Evolutionary conservation across 164 flowering plant species (phyloP).

Genomic region (Umbilicus rupestris): DNA sequence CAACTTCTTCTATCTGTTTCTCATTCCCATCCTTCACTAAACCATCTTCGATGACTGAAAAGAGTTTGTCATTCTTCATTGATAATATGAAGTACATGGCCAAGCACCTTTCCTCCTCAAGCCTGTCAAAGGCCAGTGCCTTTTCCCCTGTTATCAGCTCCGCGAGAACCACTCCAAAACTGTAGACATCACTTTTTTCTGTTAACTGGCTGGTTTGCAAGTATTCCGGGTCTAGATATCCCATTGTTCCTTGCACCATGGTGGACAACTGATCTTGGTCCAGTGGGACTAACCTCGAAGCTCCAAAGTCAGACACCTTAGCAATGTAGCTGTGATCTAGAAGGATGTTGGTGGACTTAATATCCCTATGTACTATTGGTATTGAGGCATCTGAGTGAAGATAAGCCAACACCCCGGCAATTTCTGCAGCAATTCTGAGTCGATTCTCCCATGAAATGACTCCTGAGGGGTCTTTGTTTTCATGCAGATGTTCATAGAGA

Average conservation of each 20-base stretch:
- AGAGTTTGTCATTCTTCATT: slow-evolving; percentile 11
- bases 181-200: slow-evolving; percentile 36
- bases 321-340: slow-evolving; percentile 29
- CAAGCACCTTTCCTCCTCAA: slow-evolving; percentile 16
- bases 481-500: slow-evolving; percentile 28
- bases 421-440: slow-evolving; percentile 33
- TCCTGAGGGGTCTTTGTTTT: neutral
- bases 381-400: slow-evolving; percentile 34
- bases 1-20: slow-evolving; percentile 12
- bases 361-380: slow-evolving; percentile 38
- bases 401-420: slow-evolving; percentile 37
- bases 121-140: slow-evolving; percentile 15
- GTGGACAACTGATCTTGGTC: slow-evolving; percentile 28
- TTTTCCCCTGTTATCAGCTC: slow-evolving; percentile 29
- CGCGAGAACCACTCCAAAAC: slow-evolving; percentile 33
- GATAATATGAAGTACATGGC: slow-evolving; percentile 21
- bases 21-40: slow-evolving; percentile 6
- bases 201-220: slow-evolving; percentile 26
- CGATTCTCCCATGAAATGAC: slow-evolving; percentile 25
- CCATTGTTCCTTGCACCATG: slow-evolving; percentile 34
- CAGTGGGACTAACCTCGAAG: slow-evolving; percentile 27
- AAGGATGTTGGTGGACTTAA: no score
- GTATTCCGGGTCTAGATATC: slow-evolving; percentile 41
- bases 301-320: slow-evolving; percentile 41
- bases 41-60: slow-evolving; percentile 11